Evolutionary conservation across 2,329 filamentous ascomycete species (phyloP).

Genomic region (Neofusicoccum laricinum): DNA sequence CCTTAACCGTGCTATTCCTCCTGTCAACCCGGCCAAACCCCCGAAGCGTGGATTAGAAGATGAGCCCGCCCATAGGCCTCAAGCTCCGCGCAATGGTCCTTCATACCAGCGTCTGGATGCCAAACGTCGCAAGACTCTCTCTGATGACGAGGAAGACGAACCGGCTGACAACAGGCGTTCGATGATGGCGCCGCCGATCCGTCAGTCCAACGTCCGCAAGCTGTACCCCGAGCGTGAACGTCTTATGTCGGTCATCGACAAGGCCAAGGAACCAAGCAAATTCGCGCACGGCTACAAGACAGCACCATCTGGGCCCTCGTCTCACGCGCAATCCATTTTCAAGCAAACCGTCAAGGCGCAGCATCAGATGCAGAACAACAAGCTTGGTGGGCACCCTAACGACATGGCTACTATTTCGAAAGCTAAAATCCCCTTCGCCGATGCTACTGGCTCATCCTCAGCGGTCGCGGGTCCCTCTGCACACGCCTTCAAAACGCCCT

Average conservation of each 20-base stretch:
- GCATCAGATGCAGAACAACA: constrained; percentile 60
- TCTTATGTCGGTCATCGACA: constrained; percentile 17
- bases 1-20: constrained; percentile 30
- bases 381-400: constrained; percentile 66
- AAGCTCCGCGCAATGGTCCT: constrained; percentile 50
- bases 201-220: constrained; percentile 74
- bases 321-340: constrained; percentile 51
- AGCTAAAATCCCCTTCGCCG: constrained; percentile 84
- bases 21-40: constrained; percentile 64
- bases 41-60: constrained; percentile 69
- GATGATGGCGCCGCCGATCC: constrained; percentile 79
- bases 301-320: constrained; percentile 51
- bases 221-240: constrained; percentile 43
- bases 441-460: constrained; percentile 53
- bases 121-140: constrained; percentile 76
- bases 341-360: constrained; percentile 66
- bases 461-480: constrained; percentile 6
- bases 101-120: constrained; percentile 63
- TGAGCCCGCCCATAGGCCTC: constrained; percentile 52
- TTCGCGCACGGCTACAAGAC: constrained; percentile 62
- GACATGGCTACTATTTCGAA: constrained; percentile 87
- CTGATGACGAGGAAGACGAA: constrained; percentile 59
- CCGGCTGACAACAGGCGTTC: constrained; percentile 58
- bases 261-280: constrained; percentile 53
- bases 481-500: constrained; percentile 65